Conservation (phyloP, 768 basidiomycete species). For the Pulveroboletus sp. region DNA sequence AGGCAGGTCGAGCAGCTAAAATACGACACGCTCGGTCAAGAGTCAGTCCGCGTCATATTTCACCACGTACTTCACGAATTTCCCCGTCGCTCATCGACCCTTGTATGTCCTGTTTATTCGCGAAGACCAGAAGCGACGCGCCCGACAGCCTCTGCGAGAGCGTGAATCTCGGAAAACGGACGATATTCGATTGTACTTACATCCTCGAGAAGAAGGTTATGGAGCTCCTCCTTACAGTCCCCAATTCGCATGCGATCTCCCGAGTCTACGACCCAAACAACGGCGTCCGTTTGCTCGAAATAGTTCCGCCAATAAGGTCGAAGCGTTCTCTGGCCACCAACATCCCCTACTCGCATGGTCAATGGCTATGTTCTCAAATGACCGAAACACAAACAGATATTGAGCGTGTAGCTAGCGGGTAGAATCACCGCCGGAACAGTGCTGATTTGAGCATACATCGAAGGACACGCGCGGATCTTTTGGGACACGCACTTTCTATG, state of each 20-base stretch:
- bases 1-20: slow-evolving; percentile 72
- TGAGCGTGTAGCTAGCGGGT: slow-evolving; percentile 37
- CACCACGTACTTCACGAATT: slow-evolving; percentile 69
- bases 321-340: slow-evolving; percentile 93
- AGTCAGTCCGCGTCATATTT: neutral
- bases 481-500: slow-evolving; percentile 69
- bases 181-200: slow-evolving; percentile 43
- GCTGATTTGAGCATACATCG: slow-evolving; percentile 14
- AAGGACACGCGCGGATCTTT: slow-evolving; percentile 15
- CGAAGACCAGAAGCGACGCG: slow-evolving; percentile 93
- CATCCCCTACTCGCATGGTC: slow-evolving; percentile 88
- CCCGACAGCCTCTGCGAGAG: slow-evolving; percentile 75
- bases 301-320: slow-evolving; percentile 99
- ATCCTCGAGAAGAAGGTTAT: slow-evolving; percentile 84
- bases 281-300: slow-evolving; percentile 96
- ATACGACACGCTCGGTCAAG: slow-evolving; percentile 5
- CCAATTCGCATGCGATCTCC: slow-evolving; percentile 84
- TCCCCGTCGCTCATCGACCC: slow-evolving; percentile 80
- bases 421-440: slow-evolving; percentile 23
- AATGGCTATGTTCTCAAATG: slow-evolving; percentile 54
- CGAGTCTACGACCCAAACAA: slow-evolving; percentile 99
- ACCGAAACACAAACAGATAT: slow-evolving; percentile 34
- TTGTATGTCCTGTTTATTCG: slow-evolving; percentile 95
- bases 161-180: slow-evolving; percentile 17
- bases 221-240: slow-evolving; percentile 87